Base-by-base conservation (phyloP, 345 rosid species). In the Anacardium occidentale region DNA sequence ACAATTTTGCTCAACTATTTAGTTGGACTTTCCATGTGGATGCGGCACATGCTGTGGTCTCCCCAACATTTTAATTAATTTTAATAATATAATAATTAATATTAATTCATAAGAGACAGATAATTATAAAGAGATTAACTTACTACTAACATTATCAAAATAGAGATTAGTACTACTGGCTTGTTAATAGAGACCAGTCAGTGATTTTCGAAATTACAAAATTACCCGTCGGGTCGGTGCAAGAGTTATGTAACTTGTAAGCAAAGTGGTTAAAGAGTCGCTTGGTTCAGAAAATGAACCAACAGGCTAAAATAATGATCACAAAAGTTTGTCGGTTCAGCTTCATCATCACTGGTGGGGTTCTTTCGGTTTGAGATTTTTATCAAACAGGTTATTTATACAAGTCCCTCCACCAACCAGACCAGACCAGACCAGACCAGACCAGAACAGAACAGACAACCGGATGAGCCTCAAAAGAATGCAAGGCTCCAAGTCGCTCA, bases 21-120 rank as follows among this genome's bases (percentile, higher is more conserved):
- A 44, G 83, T 85, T 78, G 78, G 47, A 72, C 55, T 78, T 75
- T 34, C n/a, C 65, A 47, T 48, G 61, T 58, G 73, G 10, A 47
- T 48, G 61, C 45, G 73, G 10, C 64, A 70, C 73, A 70, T 70
- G 73, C 45, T 59, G 1, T 48, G 65, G 17, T 70, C 18, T 25
- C n/a, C n/a, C n/a, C n/a, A n/a, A n/a, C n/a, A n/a, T n/a, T n/a
- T n/a, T n/a, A n/a, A n/a, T n/a, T n/a, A n/a, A n/a, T n/a, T n/a
- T n/a, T n/a, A n/a, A n/a, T n/a, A n/a, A 29, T 29, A 29, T 29
- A 29, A 29, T 29, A 29, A 29, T n/a, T 1, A 29, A 29, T 29
- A 29, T 29, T 29, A 29, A 1, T 29, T 29, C 2, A 29, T 29
- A 29, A 29, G 32, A 29, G 32, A 29, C 2, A 29, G 32, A 29